phyloP scores from a whole-genome alignment of 1,284 basidiomycete species.

The Paramarasmius palmivorus region DNA sequence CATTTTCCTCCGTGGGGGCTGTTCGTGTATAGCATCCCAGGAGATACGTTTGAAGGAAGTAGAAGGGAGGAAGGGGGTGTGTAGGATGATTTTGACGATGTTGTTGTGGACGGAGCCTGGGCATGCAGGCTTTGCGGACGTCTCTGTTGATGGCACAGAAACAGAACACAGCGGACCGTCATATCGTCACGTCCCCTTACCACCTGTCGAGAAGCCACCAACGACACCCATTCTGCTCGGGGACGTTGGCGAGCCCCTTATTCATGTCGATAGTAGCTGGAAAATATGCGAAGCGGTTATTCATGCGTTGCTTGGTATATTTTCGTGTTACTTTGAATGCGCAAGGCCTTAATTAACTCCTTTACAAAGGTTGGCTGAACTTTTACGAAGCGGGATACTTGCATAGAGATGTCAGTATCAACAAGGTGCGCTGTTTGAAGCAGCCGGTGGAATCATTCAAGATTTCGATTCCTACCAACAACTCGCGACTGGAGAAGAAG shows the following conservation, averaged over 20 bases:
- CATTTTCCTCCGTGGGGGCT: not conserved
- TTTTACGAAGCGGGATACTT: conserved; percentile 5
- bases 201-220: not conserved
- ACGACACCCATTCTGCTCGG: not conserved
- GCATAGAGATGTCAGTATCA: conserved; percentile 14
- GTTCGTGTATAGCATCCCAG: conserved; percentile 13
- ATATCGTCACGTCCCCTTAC: not conserved
- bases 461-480: too few species aligned
- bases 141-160: not conserved
- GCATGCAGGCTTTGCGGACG: conserved; percentile 2
- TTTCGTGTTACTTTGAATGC: not conserved
- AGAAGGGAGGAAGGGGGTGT: not conserved
- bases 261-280: not conserved
- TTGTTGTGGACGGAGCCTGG: conserved; percentile 3
- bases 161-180: not conserved
- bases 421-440: conserved; percentile 3
- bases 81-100: conserved; percentile 3
- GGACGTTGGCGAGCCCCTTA: not conserved
- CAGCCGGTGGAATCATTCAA: not conserved
- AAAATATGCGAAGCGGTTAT: conserved; percentile 6
- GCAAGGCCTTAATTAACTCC: too few species aligned
- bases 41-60: conserved; percentile 9
- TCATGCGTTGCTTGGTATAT: conserved; percentile 7
- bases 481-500: too few species aligned
- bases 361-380: conserved; percentile 1